A percentile compares a stretch with the other conserved stretches of the same genome.
phyloP scores from a whole-genome alignment of 2,329 filamentous ascomycete species.

The Fusarium sp. region DNA sequence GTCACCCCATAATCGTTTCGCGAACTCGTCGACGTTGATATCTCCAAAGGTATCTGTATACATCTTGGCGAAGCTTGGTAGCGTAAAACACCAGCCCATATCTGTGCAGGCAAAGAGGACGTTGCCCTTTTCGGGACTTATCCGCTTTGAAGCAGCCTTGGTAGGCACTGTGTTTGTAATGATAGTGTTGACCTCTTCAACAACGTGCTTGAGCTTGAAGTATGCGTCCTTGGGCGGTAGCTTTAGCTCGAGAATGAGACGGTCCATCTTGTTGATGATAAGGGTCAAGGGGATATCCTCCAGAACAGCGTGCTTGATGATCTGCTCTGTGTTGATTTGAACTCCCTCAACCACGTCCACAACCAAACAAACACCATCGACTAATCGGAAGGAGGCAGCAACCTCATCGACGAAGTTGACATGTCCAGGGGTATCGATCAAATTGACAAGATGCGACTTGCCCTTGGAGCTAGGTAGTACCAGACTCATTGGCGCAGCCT shows the following conservation, averaged over 20 bases:
- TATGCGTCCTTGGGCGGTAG: conserved; percentile 95
- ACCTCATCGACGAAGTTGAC: conserved; percentile 99
- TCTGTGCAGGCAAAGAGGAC: conserved; percentile 95
- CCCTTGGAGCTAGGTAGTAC: conserved; percentile 88
- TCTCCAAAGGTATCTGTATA: conserved; percentile 90
- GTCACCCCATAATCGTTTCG: conserved; percentile 90
- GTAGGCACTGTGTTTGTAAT: conserved; percentile 90
- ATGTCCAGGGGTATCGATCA: conserved; percentile 95
- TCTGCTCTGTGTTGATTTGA: conserved; percentile 96
- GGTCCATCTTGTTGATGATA: conserved; percentile 97
- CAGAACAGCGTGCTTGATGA: conserved; percentile 94
- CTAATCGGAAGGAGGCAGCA: conserved; percentile 85
- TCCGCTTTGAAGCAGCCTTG: conserved; percentile 79
- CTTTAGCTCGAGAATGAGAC: conserved; percentile 92
- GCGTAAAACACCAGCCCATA: conserved; percentile 97
- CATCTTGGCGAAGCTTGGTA: conserved; percentile 95
- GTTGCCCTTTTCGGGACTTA: conserved; percentile 97
- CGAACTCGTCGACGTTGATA: conserved; percentile 85
- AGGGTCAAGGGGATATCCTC: conserved; percentile 90
- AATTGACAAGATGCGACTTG: conserved; percentile 95
- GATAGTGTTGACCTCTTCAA: conserved; percentile 96
- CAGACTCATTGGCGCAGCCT: conserved; percentile 93
- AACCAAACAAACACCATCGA: conserved; percentile 91
- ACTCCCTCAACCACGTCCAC: conserved; percentile 99
- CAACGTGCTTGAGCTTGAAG: conserved; percentile 98